phyloP scores from a whole-genome alignment of 768 basidiomycete genomes.

The Suillus tomentosus region DNA sequence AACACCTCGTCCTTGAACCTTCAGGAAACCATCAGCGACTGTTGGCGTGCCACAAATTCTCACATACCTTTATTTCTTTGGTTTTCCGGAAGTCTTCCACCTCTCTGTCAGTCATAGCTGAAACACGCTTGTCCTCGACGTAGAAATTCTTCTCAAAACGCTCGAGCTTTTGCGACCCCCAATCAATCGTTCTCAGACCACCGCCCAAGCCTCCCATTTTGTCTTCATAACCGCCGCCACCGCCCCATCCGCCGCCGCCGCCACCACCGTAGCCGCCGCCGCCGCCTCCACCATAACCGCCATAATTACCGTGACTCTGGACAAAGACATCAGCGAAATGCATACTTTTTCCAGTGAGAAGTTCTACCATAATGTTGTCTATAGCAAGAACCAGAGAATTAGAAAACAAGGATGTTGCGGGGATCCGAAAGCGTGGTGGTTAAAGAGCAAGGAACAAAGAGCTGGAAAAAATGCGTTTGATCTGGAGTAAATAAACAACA shows the following conservation, averaged over 20 bases:
- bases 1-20: conserved; percentile 87
- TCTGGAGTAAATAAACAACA: conserved; percentile 9
- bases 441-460: conserved; percentile 8
- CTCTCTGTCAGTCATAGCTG: conserved; percentile 77
- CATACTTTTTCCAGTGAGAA: not conserved
- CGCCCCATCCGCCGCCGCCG: conserved; percentile 37
- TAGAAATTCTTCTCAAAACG: conserved; percentile 99
- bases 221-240: conserved; percentile 45
- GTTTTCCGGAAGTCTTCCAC: conserved; percentile 80
- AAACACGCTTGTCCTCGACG: conserved; percentile 84
- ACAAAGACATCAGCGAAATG: conserved; percentile 9
- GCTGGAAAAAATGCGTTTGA: conserved; percentile 20
- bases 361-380: conserved; percentile 10
- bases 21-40: conserved; percentile 13
- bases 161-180: conserved; percentile 70
- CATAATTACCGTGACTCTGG: conserved; percentile 35
- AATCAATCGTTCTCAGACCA: conserved; percentile 82
- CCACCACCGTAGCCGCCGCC: conserved; percentile 34
- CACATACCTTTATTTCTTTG: conserved; percentile 84
- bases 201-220: conserved; percentile 83
- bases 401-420: not conserved
- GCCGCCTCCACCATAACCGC: conserved; percentile 37
- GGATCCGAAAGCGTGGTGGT: conserved; percentile 11
- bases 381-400: not conserved
- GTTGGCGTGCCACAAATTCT: not conserved